phyloP scores from a whole-genome alignment of 257 asterid genomes.

The Capsicum baccatum region DNA sequence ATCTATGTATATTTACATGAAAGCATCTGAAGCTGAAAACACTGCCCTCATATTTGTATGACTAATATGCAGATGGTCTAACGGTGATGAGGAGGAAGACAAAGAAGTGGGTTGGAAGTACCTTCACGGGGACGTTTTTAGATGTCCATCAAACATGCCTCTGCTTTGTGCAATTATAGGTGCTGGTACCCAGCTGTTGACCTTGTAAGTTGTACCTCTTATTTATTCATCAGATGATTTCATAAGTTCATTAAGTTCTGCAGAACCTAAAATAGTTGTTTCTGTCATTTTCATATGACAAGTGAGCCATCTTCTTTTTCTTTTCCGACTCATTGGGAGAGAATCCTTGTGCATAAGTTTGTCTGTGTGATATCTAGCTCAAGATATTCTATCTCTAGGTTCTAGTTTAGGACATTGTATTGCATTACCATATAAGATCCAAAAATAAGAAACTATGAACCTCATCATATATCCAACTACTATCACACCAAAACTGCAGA shows the following conservation, averaged over 20 bases:
- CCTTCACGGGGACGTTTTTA: constrained; percentile 69
- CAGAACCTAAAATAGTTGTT: not conserved
- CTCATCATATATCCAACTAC: not conserved
- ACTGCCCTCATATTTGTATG: constrained; percentile 14
- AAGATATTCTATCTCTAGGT: not conserved
- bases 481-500: constrained; percentile 6
- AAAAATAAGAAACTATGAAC: not conserved
- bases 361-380: not conserved
- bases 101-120: constrained; percentile 83
- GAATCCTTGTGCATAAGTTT: not conserved
- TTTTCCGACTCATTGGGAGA: not conserved
- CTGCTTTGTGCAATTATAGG: constrained; percentile 80
- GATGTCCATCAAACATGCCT: constrained; percentile 65
- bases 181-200: constrained; percentile 74
- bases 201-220: constrained; percentile 52
- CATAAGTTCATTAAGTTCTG: not conserved
- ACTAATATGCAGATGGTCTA: constrained; percentile 56
- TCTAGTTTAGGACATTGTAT: constrained; percentile 11
- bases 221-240: not conserved
- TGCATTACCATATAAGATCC: not conserved
- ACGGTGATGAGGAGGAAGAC: constrained; percentile 83
- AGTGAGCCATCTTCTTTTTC: constrained; percentile 14
- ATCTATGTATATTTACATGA: constrained; percentile 18
- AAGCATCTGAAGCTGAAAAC: constrained; percentile 25
- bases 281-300: constrained; percentile 5